A percentile compares a stretch with the other conserved stretches of the same genome.
phyloP scores from a whole-genome alignment of 1,284 basidiomycete genomes.

The Athelia psychrophila region DNA sequence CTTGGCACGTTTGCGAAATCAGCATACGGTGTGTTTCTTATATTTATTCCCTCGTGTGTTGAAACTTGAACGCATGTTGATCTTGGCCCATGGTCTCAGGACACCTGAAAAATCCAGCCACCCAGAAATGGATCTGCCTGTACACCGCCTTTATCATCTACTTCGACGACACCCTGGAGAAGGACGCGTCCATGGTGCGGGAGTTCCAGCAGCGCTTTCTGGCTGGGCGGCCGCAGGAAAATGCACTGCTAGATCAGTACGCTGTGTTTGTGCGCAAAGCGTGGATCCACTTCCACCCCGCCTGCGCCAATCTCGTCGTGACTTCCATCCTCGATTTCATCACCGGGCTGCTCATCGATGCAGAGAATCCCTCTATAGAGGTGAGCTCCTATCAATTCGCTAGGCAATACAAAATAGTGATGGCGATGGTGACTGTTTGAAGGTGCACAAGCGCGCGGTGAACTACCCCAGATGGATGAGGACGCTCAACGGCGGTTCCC shows the following conservation, averaged over 20 bases:
- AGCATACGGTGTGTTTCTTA: too few relatives aligned
- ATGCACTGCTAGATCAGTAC: conserved; percentile 22
- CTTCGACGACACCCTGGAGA: conserved; percentile 22
- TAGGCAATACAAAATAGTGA: background rate
- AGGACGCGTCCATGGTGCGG: conserved; percentile 18
- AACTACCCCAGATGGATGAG: conserved; percentile 26
- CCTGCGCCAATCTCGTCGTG: conserved; percentile 25
- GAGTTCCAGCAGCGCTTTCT: conserved; percentile 24
- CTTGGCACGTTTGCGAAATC: too few relatives aligned
- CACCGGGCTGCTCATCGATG: conserved; percentile 23
- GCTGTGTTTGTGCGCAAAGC: conserved; percentile 20
- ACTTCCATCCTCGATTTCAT: conserved; percentile 23
- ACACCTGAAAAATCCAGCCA: conserved; percentile 13
- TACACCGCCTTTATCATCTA: conserved; percentile 24
- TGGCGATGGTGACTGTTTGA: background rate
- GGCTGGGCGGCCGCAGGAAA: conserved; percentile 17
- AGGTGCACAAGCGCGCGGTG: conserved; percentile 11
- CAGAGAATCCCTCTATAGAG: conserved; percentile 20
- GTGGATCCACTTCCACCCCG: conserved; percentile 13
- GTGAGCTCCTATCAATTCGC: conserved; percentile 4
- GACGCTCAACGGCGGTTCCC: conserved; percentile 23
- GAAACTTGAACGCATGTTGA: too few relatives aligned
- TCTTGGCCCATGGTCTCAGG: conserved; percentile 10
- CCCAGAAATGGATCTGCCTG: conserved; percentile 25
- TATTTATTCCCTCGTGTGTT: too few relatives aligned